Evolutionary conservation across 352 stramenopile species (phyloP), one percentile per base, ranked within the genome.

Genomic region (Globisporangium rhizosaccharum): DNA sequence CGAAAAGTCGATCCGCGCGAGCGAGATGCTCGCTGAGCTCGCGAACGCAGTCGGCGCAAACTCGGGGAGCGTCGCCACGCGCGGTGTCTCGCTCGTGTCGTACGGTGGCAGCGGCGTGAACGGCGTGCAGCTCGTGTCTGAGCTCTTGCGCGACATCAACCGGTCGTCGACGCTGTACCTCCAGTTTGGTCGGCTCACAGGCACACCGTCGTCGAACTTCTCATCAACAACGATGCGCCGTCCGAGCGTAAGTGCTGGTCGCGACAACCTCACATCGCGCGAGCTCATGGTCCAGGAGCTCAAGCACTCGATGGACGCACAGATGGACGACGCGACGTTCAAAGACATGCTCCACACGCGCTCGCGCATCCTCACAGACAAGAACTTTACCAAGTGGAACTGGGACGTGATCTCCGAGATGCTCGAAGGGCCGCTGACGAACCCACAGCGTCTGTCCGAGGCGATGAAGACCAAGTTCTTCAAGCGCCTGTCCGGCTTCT

Each of bases 391-490:
- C 49, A 92, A 92, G 56, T 96, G 88, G 88, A 94, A 96, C 62
- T 96, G 88, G 88, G 85, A 94, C 54, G 90, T 96, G 57, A 94
- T 96, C 61, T 88, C 86, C 1, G 86, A 96, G 57, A 74, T 96
- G 65, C 67, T 96, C 0, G 86, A 95, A 67, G 88, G 88, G 1
- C 80, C 86, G 20, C 65, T 96, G 15, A 92, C 86, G 7, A 95
- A 96, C 59, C 86, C 85, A 0, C 81, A 91, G 53, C 76, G 87
- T 7, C 74, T 94, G 1, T 94, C 85, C 0, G 88, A 96, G 62
- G 86, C 87, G 3, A 94, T 96, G 83, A 94, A 93, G 66, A 96
- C 88, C n/a, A 96, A 96, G 67, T 96, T 96, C 59, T 95, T 96
- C 62, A 96, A 96, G 63, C 85, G 88, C 37, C 59, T 96, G 3